phyloP scores from a whole-genome alignment of 1,284 basidiomycete species.

The Fomes fomentarius region DNA sequence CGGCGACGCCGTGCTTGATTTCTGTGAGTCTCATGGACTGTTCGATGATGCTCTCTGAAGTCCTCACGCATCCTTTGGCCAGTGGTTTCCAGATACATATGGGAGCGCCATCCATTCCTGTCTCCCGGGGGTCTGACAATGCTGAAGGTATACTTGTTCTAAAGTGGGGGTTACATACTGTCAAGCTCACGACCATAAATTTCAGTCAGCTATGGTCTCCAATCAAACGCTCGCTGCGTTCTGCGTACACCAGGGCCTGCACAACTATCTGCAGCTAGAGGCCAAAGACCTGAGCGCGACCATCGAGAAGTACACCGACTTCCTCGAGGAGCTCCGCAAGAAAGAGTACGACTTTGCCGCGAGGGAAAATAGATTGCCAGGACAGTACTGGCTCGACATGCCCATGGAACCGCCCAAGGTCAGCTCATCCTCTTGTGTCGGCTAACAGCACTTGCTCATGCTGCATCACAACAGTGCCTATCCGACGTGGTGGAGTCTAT shows the following conservation, averaged over 20 bases:
- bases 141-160: constrained; percentile 57
- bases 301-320: constrained; percentile 57
- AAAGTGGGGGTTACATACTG: neutral
- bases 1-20: constrained; percentile 82
- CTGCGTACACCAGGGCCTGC: constrained; percentile 67
- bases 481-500: constrained; percentile 80
- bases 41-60: too few relatives aligned
- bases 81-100: constrained; percentile 80
- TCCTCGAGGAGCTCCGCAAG: constrained; percentile 48
- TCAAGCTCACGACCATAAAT: neutral
- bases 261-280: constrained; percentile 62
- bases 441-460: neutral
- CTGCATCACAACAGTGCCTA: constrained; percentile 48
- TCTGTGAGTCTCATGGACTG: too few relatives aligned
- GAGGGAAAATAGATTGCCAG: constrained; percentile 51
- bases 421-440: constrained; percentile 2
- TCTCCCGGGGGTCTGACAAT: constrained; percentile 75
- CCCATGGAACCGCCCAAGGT: constrained; percentile 75
- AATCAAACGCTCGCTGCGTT: constrained; percentile 75
- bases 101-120: constrained; percentile 59
- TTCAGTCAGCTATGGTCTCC: constrained; percentile 79
- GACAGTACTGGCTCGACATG: constrained; percentile 74
- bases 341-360: constrained; percentile 52
- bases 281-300: constrained; percentile 50
- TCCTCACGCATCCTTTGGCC: constrained; percentile 8